These are phyloP conservation scores for Cladophialophora carrionii DNA, from an alignment of 2,329 filamentous ascomycete species.

Conservation along the genomic window DNA sequence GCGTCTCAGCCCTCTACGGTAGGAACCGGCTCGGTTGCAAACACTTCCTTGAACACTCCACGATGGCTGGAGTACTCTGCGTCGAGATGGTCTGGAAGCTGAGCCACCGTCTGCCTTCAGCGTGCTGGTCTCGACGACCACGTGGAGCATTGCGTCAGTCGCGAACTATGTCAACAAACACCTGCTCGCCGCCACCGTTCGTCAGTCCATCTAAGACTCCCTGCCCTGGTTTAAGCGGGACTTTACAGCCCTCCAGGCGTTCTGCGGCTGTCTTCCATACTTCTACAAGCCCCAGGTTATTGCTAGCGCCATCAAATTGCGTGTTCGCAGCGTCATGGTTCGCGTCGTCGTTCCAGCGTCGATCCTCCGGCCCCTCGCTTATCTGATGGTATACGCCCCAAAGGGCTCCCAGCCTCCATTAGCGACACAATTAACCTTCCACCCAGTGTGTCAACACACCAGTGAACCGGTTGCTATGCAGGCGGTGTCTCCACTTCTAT, in stretches of 20 bases:
- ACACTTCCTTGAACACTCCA: too few relatives aligned
- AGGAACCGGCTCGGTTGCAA: too few relatives aligned
- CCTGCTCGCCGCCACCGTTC: neutral
- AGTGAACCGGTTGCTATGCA: conserved; percentile 22
- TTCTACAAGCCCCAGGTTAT: neutral
- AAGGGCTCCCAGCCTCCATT: conserved; percentile 55
- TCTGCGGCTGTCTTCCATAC: neutral
- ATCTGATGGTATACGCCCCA: conserved; percentile 10
- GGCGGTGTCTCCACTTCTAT: conserved; percentile 31
- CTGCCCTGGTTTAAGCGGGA: neutral
- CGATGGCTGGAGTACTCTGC: neutral
- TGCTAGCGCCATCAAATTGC: conserved; percentile 9
- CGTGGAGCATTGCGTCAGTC: neutral
- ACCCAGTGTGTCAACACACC: conserved; percentile 18
- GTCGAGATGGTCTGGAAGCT: neutral
- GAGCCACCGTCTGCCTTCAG: neutral
- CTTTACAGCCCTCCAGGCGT: too few relatives aligned
- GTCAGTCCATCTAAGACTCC: neutral
- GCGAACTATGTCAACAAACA: neutral
- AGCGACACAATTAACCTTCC: conserved; percentile 69
- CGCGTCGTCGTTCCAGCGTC: conserved; percentile 17
- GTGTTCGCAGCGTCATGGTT: conserved; percentile 12
- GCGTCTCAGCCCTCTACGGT: neutral
- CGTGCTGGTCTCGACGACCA: neutral
- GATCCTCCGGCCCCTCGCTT: conserved; percentile 24